Evolutionary conservation across 805 yeast species (phyloP), one percentile per base, ranked within the genome.

Genomic region (Starmera quercuum): DNA sequence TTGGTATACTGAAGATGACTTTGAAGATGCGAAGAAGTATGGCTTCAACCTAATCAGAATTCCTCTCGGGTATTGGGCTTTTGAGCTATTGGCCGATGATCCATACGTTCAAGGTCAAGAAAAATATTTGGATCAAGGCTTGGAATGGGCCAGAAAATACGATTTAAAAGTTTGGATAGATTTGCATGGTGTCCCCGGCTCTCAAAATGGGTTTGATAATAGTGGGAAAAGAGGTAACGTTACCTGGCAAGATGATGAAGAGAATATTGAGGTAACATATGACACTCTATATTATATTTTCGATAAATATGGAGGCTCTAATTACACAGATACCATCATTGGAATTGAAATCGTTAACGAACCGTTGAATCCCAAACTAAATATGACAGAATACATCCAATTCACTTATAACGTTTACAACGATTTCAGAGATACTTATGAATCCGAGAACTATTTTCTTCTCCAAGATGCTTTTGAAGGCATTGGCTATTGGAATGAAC

Each of bases 171-270:
- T 78, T 4, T 76, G 83, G 79, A 59, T 84, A 33, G 94, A 84
- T 49, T 57, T 84, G 34, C 95, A 84, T 47, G 87, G 92, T 11
- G 78, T 71, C 9, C 92, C 94, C 6, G 92, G 90, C 1, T 78
- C 88, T 2, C 94, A 84, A 50, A 84, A 84, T 54, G 94, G 94
- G 11, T 83, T 83, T 62, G 90, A 83, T 49, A 84, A 83, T 47
- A 76, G 85, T 7, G 95, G 95, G 2, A 56, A 69, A 20, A 64
- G 87, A 48, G 58, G 58, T 14, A 48, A 53, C 13, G 44, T 64
- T n/a, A 57, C 57, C 4, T 73, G 77, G 76, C 61, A 59, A 34
- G 33, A 44, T 5, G 33, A 41, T 1, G 63, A 63, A 14, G 52
- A 58, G 30, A 68, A 76, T 38, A 59, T 66, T 26, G 56, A 66